These are phyloP conservation scores for Komagataella kurtzmanii DNA, from an alignment of 805 yeast species.

Conservation along the genomic window DNA sequence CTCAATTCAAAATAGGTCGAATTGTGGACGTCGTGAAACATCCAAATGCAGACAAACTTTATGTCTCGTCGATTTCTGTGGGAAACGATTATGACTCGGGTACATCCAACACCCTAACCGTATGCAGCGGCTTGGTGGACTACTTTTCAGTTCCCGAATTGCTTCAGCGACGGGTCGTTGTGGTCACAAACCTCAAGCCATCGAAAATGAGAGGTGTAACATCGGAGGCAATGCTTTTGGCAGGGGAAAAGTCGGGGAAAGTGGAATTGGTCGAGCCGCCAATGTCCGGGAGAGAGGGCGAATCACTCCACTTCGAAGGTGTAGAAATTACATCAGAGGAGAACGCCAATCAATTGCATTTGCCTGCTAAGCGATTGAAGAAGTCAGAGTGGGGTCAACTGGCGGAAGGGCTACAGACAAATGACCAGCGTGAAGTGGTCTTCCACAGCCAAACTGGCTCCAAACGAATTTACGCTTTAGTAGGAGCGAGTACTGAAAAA, in stretches of 20 bases:
- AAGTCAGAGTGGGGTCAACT: constrained; percentile 21
- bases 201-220: constrained; percentile 48
- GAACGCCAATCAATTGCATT: constrained; percentile 3
- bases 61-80: constrained; percentile 36
- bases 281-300: constrained; percentile 21
- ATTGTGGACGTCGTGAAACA: constrained; percentile 32
- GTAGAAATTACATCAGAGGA: constrained; percentile 4
- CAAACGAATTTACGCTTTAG: background rate
- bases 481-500: background rate
- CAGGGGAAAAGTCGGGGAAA: constrained; percentile 14
- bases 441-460: constrained; percentile 5
- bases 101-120: constrained; percentile 10
- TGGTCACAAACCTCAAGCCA: constrained; percentile 45
- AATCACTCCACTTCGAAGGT: constrained; percentile 22
- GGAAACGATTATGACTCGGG: constrained; percentile 5
- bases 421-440: constrained; percentile 17
- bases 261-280: constrained; percentile 41
- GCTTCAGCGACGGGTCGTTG: constrained; percentile 28
- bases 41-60: constrained; percentile 45
- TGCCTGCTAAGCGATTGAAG: constrained; percentile 14
- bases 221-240: constrained; percentile 56
- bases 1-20: constrained; percentile 29
- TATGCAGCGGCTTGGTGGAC: constrained; percentile 48
- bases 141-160: constrained; percentile 25
- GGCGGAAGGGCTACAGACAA: constrained; percentile 16